Conservation (phyloP, 495 filamentous ascomycete species). For the Penicillium samsonianum region DNA sequence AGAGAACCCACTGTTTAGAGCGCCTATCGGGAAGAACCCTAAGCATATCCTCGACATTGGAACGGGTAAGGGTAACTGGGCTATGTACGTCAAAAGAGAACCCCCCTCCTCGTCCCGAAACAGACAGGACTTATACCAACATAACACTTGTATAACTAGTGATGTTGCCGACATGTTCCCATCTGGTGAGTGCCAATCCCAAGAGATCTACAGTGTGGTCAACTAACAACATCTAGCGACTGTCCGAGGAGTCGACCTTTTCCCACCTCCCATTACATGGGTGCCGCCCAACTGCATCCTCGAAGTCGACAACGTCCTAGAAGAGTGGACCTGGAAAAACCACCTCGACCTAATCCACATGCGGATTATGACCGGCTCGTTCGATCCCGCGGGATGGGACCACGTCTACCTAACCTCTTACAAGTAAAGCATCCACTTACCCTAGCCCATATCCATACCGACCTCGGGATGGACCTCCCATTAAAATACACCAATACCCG, state of each 20-base stretch:
- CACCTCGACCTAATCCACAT: slow-evolving; percentile 34
- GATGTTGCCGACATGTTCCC: slow-evolving; percentile 19
- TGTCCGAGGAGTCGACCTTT: slow-evolving; percentile 27
- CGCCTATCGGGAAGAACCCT: neutral
- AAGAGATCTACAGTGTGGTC: neutral
- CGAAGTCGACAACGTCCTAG: slow-evolving; percentile 33
- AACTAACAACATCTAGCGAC: slow-evolving; percentile 13
- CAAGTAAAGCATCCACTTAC: slow-evolving; percentile 10
- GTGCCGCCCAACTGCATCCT: slow-evolving; percentile 38
- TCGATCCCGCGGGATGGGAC: slow-evolving; percentile 27
- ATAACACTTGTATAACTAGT: neutral
- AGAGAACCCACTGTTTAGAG: slow-evolving; percentile 4
- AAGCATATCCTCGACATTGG: slow-evolving; percentile 14
- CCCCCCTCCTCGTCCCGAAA: neutral
- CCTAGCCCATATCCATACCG: no score
- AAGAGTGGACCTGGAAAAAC: slow-evolving; percentile 31
- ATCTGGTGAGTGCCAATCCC: slow-evolving; percentile 1
- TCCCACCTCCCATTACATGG: slow-evolving; percentile 25
- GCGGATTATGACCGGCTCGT: slow-evolving; percentile 22
- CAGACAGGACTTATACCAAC: neutral
- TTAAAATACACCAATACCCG: no score
- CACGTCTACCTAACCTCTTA: slow-evolving; percentile 30
- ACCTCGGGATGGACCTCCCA: no score
- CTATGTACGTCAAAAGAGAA: slow-evolving; percentile 14
- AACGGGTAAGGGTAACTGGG: slow-evolving; percentile 19